A percentile compares a stretch with the other conserved stretches of the same genome.
Conservation (phyloP, 306 rosid genomes). For the Quercus alba region DNA sequence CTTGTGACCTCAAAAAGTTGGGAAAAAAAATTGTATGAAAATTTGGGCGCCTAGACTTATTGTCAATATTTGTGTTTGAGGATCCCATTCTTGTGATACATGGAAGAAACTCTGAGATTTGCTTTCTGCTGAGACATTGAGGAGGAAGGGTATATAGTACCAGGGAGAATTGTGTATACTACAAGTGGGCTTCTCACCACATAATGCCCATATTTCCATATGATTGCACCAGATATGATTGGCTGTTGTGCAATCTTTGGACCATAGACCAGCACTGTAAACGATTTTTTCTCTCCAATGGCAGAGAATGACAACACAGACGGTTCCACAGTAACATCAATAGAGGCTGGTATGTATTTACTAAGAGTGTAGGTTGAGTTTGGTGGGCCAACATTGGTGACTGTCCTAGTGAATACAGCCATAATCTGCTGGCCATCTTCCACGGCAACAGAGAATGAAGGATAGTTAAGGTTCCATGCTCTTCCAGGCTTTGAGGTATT, state of each 20-base stretch:
- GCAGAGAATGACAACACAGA: conserved; percentile 11
- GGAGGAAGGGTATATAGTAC: neutral
- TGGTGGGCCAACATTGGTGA: conserved; percentile 31
- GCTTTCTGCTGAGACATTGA: neutral
- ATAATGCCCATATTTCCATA: conserved; percentile 18
- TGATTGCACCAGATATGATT: conserved; percentile 14
- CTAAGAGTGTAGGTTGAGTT: conserved; percentile 15
- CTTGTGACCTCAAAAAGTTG: no score
- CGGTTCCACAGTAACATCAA: conserved; percentile 7
- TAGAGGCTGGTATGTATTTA: neutral
- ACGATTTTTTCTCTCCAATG: conserved; percentile 14
- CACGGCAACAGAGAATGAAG: conserved; percentile 23
- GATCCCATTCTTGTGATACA: conserved; percentile 8
- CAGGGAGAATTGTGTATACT: conserved; percentile 25
- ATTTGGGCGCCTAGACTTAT: no score
- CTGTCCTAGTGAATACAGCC: conserved; percentile 15
- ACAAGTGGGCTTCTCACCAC: conserved; percentile 25
- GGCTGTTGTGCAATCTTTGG: conserved; percentile 10
- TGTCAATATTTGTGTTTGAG: neutral
- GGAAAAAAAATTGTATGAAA: no score
- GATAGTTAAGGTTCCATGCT: conserved; percentile 40
- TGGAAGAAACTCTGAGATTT: conserved; percentile 11
- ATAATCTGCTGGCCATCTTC: conserved; percentile 19
- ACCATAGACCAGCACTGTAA: conserved; percentile 15
- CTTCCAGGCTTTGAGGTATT: conserved; percentile 9